A percentile compares a stretch with the other conserved stretches of the same genome.
Evolutionary conservation across 352 stramenopile genomes (phyloP).

Genomic region (Globisporangium canariense): DNA sequence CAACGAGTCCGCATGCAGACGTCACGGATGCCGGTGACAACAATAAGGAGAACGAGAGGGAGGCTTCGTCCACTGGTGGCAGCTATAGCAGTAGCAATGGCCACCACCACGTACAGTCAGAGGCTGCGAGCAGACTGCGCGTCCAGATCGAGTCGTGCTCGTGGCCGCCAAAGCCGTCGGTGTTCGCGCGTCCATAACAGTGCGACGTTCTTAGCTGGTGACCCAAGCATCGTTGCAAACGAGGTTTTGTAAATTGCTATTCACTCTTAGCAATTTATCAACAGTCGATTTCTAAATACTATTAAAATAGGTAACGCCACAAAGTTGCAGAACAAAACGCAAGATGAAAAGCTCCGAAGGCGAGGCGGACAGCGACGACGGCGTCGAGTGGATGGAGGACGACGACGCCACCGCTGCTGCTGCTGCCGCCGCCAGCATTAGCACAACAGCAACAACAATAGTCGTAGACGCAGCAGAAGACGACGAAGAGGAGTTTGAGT

Average conservation of each 20-base stretch:
- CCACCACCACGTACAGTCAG: constrained; percentile 5
- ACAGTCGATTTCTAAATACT: not conserved
- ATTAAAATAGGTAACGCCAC: not conserved
- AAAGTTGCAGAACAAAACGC: not conserved
- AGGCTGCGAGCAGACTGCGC: constrained; percentile 12
- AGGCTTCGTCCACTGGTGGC: constrained; percentile 12
- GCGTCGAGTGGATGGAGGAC: constrained; percentile 3
- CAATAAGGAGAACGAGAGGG: not conserved
- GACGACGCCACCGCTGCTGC: too few species aligned
- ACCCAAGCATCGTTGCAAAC: too few species aligned
- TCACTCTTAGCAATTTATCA: not conserved
- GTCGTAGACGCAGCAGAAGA: constrained; percentile 14
- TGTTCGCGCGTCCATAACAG: constrained; percentile 25
- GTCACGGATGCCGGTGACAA: not conserved
- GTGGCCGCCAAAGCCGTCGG: constrained; percentile 38
- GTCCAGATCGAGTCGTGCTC: constrained; percentile 29
- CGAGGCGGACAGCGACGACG: not conserved
- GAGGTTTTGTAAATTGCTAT: not conserved
- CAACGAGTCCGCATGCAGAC: not conserved
- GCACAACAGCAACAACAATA: not conserved
- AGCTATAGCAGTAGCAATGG: constrained; percentile 1
- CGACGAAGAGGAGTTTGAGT: constrained; percentile 50
- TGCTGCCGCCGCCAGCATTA: not conserved
- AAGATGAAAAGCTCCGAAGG: not conserved
- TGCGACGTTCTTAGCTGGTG: not conserved